These are phyloP conservation scores for Pyrenula aspistea DNA, from an alignment of 495 filamentous ascomycete genomes.

Conservation along the genomic window DNA sequence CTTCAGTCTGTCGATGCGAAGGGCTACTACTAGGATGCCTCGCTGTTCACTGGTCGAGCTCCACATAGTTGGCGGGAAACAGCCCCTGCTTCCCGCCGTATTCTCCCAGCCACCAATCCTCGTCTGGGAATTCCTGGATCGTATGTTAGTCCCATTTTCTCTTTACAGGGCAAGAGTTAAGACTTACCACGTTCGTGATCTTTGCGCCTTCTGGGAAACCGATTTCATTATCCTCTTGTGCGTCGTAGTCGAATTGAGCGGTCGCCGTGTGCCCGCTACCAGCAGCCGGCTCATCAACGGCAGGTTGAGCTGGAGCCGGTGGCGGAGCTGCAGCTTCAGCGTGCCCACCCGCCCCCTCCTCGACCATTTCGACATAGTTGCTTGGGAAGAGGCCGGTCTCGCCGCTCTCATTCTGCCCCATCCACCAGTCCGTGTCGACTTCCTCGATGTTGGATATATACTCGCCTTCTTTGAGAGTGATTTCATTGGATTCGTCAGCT, in stretches of 20 bases:
- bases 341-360: conserved; percentile 23
- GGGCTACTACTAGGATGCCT: no score
- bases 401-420: conserved; percentile 70
- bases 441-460: conserved; percentile 91
- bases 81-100: conserved; percentile 69
- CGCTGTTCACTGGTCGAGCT: conserved; percentile 47
- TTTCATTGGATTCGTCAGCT: conserved; percentile 91
- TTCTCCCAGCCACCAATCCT: conserved; percentile 95
- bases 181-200: conserved; percentile 52
- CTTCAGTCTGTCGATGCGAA: no score
- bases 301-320: conserved; percentile 13
- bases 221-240: conserved; percentile 93
- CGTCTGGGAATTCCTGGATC: conserved; percentile 84
- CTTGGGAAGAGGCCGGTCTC: conserved; percentile 87
- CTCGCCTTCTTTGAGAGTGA: conserved; percentile 84
- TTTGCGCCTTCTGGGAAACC: conserved; percentile 83
- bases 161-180: background rate
- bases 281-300: conserved; percentile 14
- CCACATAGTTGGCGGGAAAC: conserved; percentile 84
- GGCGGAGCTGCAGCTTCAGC: conserved; percentile 5
- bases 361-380: conserved; percentile 87
- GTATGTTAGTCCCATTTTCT: conserved; percentile 2
- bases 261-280: conserved; percentile 47
- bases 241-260: conserved; percentile 92
- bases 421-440: conserved; percentile 97